These are phyloP conservation scores for Schwanniomyces occidentalis DNA, from an alignment of 805 yeast species.

Conservation along the genomic window DNA sequence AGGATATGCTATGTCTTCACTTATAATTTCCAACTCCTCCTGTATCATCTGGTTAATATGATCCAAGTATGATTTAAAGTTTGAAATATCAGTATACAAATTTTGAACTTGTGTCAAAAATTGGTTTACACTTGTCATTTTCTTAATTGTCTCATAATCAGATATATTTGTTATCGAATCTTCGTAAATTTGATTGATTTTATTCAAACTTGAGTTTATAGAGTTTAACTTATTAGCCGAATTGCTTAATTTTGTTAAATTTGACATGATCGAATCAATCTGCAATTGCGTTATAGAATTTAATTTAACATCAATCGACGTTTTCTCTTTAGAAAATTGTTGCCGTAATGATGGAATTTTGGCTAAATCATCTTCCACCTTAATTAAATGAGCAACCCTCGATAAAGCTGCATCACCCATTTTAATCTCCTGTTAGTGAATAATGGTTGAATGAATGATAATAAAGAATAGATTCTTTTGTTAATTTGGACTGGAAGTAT, in stretches of 20 bases:
- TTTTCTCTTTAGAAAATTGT: slow-evolving; percentile 66
- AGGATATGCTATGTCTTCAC: slow-evolving; percentile 34
- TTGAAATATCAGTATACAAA: slow-evolving; percentile 61
- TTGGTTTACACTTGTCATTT: slow-evolving; percentile 66
- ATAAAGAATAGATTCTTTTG: no score
- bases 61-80: slow-evolving; percentile 52
- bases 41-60: slow-evolving; percentile 56
- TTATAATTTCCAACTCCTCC: slow-evolving; percentile 33
- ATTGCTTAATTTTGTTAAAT: slow-evolving; percentile 52
- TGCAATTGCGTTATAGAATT: slow-evolving; percentile 68
- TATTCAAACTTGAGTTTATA: slow-evolving; percentile 40
- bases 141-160: slow-evolving; percentile 67
- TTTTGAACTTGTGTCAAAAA: slow-evolving; percentile 68
- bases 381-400: slow-evolving; percentile 39
- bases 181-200: slow-evolving; percentile 51
- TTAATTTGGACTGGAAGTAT: no score
- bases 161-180: slow-evolving; percentile 60
- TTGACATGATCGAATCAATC: slow-evolving; percentile 53
- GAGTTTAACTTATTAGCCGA: slow-evolving; percentile 33
- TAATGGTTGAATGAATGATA: no score
- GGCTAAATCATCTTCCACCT: slow-evolving; percentile 53
- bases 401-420: slow-evolving; percentile 45
- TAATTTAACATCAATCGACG: slow-evolving; percentile 72
- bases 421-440: no score
- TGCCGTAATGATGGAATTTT: slow-evolving; percentile 53